These are phyloP conservation scores for Boletus barrowsii DNA, from an alignment of 768 basidiomycete species.

Conservation along the genomic window DNA sequence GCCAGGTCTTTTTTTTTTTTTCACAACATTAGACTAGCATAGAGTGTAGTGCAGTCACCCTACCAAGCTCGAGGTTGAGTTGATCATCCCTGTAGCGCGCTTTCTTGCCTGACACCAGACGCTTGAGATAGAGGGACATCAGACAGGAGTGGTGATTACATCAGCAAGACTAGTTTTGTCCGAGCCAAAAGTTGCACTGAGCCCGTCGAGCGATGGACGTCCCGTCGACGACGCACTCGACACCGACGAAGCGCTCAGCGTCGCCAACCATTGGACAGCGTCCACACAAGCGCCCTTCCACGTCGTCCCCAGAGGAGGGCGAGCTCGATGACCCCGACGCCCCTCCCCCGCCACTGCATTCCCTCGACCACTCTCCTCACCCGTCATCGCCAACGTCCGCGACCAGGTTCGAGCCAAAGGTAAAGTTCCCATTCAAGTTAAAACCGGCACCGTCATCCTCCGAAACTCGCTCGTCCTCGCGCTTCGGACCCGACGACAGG, in stretches of 20 bases:
- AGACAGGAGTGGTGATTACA: conserved; percentile 14
- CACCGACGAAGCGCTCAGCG: conserved; percentile 51
- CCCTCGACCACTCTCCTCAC: conserved; percentile 21
- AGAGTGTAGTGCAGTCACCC: conserved; percentile 20
- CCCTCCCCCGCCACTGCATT: conserved; percentile 8
- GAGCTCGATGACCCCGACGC: conserved; percentile 63
- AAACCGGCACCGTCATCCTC: conserved; percentile 9
- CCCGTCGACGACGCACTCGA: conserved; percentile 13
- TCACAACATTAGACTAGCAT: not conserved
- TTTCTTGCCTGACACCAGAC: conserved; percentile 80
- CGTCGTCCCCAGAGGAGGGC: conserved; percentile 76
- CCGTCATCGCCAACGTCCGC: conserved; percentile 32
- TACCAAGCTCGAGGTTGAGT: conserved; percentile 69
- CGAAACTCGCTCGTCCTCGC: conserved; percentile 31
- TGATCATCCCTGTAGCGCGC: conserved; percentile 69
- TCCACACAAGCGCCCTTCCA: conserved; percentile 51
- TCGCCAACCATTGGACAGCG: conserved; percentile 52
- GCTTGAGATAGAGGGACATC: conserved; percentile 66
- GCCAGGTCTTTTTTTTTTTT: conserved; percentile 47
- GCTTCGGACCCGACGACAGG: conserved; percentile 29
- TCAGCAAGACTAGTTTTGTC: conserved; percentile 8
- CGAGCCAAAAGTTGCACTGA: not conserved
- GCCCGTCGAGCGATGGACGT: conserved; percentile 14
- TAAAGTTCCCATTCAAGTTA: conserved; percentile 77
- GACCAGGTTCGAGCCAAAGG: conserved; percentile 41